These are phyloP conservation scores for Penicillium thymicola DNA, from an alignment of 2,329 filamentous ascomycete species.

Conservation along the genomic window DNA sequence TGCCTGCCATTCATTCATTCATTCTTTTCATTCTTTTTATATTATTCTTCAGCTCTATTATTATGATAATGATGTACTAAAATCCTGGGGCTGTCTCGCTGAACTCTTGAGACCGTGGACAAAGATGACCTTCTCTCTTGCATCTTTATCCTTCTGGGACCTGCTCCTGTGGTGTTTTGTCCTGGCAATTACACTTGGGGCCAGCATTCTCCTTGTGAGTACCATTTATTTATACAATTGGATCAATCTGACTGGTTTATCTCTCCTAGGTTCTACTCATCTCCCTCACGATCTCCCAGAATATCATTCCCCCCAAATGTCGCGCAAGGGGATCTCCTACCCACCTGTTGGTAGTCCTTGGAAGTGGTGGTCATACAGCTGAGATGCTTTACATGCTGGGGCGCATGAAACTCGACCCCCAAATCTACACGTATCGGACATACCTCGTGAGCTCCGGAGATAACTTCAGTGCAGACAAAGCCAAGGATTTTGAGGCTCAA, in stretches of 20 bases:
- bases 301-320: slow-evolving; percentile 28
- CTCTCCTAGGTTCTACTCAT: slow-evolving; percentile 24
- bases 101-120: not conserved
- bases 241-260: slow-evolving; percentile 8
- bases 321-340: slow-evolving; percentile 37
- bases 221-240: not conserved
- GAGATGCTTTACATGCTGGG: slow-evolving; percentile 88
- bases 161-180: not conserved
- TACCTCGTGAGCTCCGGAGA: slow-evolving; percentile 81
- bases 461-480: slow-evolving; percentile 62
- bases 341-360: slow-evolving; percentile 77
- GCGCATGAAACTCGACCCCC: slow-evolving; percentile 49
- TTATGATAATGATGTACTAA: not conserved
- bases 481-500: slow-evolving; percentile 60
- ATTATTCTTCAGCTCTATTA: not conserved
- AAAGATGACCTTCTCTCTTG: not conserved
- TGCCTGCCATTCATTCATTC: no score
- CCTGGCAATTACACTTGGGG: not conserved
- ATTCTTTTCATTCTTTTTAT: not conserved
- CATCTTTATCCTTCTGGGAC: not conserved
- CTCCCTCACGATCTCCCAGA: slow-evolving; percentile 31
- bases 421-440: slow-evolving; percentile 63
- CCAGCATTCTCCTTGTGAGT: not conserved
- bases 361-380: slow-evolving; percentile 89
- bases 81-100: not conserved